These are phyloP conservation scores for Leccinum fuscescens DNA, from an alignment of 1,284 basidiomycete genomes.

Conservation along the genomic window DNA sequence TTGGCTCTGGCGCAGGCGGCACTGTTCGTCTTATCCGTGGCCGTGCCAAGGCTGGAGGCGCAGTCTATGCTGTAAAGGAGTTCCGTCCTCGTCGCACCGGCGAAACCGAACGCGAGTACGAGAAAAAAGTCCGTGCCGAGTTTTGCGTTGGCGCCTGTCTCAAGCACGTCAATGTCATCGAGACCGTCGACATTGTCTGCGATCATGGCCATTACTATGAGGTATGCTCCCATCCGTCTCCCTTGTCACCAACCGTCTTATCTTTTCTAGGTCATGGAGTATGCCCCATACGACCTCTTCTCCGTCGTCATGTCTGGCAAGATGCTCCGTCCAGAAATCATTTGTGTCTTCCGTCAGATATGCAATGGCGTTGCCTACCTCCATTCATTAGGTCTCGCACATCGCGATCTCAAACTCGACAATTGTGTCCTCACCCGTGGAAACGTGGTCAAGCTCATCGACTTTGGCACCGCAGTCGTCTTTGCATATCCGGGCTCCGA, in stretches of 20 bases:
- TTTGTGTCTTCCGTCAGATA: conserved; percentile 99
- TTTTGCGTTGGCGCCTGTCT: conserved; percentile 96
- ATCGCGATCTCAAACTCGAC: conserved; percentile 98
- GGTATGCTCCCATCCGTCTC: conserved; percentile 47
- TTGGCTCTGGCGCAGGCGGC: conserved; percentile 95
- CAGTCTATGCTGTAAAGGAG: conserved; percentile 95
- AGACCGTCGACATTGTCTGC: conserved; percentile 97
- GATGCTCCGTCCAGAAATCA: conserved; percentile 97
- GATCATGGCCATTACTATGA: conserved; percentile 99
- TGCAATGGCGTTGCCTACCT: conserved; percentile 98
- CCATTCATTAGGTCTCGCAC: conserved; percentile 95
- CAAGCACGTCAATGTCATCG: conserved; percentile 96
- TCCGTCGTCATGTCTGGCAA: conserved; percentile 99
- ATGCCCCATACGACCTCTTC: conserved; percentile 97
- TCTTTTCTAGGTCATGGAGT: conserved; percentile 88
- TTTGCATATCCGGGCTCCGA: conserved; percentile 93
- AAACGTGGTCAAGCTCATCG: conserved; percentile 98
- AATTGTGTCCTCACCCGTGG: conserved; percentile 97
- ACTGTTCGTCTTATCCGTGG: conserved; percentile 96
- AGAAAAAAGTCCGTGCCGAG: conserved; percentile 98
- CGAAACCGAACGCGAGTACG: conserved; percentile 94
- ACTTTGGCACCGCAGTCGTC: conserved; percentile 98
- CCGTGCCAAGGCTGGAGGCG: conserved; percentile 72
- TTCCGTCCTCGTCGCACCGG: conserved; percentile 87
- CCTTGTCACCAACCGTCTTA: conserved; percentile 8